Conservation (phyloP, 108 stramenopile species). For the Cyclotella cryptica region DNA sequence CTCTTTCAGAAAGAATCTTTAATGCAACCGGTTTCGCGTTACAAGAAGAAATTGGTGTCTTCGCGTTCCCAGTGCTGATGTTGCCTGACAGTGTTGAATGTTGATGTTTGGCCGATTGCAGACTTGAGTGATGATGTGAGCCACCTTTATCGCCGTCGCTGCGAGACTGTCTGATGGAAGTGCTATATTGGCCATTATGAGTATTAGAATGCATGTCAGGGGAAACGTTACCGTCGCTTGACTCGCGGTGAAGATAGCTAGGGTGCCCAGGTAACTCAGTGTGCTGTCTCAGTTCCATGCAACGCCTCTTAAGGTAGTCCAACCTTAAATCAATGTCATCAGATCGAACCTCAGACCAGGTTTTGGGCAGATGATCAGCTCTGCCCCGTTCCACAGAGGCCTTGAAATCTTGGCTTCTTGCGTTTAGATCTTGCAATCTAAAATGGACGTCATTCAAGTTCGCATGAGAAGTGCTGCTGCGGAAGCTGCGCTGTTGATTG, state of each 20-base stretch:
- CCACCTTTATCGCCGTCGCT: background rate
- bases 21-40: slow-evolving; percentile 23
- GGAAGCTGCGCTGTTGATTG: background rate
- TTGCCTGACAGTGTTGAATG: background rate
- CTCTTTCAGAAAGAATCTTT: slow-evolving; percentile 35
- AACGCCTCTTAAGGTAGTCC: slow-evolving; percentile 6
- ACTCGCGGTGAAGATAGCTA: background rate
- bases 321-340: slow-evolving; percentile 24
- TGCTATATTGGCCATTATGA: background rate
- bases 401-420: slow-evolving; percentile 16
- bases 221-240: background rate
- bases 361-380: background rate
- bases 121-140: no score
- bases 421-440: slow-evolving; percentile 1
- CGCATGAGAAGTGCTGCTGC: background rate
- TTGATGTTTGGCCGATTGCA: background rate
- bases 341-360: slow-evolving; percentile 3
- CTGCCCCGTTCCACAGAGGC: slow-evolving; percentile 3
- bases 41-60: background rate
- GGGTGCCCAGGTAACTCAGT: background rate
- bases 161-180: background rate
- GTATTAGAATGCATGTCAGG: background rate
- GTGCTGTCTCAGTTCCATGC: slow-evolving; percentile 8
- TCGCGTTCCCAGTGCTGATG: background rate
- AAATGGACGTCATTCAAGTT: slow-evolving; percentile 1